Percentiles rank a stretch among this genome's conserved stretches.
phyloP scores from a whole-genome alignment of 306 rosid species.

The Gastrolobium bilobum region DNA sequence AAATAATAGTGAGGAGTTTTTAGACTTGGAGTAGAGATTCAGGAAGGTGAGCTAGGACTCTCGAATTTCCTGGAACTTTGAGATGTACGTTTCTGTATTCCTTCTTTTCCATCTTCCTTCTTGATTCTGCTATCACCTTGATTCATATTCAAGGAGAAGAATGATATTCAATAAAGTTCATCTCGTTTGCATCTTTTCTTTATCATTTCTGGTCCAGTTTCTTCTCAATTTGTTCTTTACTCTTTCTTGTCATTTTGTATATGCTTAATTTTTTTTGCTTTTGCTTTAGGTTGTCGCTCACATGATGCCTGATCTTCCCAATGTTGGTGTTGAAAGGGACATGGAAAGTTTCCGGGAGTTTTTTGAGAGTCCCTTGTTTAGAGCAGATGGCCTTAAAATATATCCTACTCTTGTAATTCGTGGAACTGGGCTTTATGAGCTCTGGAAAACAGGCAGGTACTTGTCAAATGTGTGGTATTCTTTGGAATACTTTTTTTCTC shows the following conservation, averaged over 20 bases:
- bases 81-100: too few species aligned
- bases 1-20: too few species aligned
- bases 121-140: too few species aligned
- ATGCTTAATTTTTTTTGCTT: slow-evolving; percentile 25
- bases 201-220: too few species aligned
- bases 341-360: slow-evolving; percentile 97
- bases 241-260: slow-evolving; percentile 22
- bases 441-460: slow-evolving; percentile 99
- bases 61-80: too few species aligned
- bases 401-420: slow-evolving; percentile 98
- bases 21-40: too few species aligned
- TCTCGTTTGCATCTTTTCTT: too few species aligned
- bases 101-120: too few species aligned
- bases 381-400: slow-evolving; percentile 99
- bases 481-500: neutral
- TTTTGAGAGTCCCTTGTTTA: slow-evolving; percentile 88
- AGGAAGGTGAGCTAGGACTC: too few species aligned
- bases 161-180: too few species aligned
- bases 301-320: slow-evolving; percentile 99
- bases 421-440: slow-evolving; percentile 99
- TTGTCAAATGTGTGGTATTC: slow-evolving; percentile 26
- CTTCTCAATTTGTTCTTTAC: neutral
- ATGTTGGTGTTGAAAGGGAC: slow-evolving; percentile 98
- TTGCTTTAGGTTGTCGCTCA: slow-evolving; percentile 91
- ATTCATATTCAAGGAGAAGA: too few species aligned